A percentile compares a stretch with the other conserved stretches of the same genome.
Conservation (phyloP, 139 green algal species). For the Coelastrella sp. region DNA sequence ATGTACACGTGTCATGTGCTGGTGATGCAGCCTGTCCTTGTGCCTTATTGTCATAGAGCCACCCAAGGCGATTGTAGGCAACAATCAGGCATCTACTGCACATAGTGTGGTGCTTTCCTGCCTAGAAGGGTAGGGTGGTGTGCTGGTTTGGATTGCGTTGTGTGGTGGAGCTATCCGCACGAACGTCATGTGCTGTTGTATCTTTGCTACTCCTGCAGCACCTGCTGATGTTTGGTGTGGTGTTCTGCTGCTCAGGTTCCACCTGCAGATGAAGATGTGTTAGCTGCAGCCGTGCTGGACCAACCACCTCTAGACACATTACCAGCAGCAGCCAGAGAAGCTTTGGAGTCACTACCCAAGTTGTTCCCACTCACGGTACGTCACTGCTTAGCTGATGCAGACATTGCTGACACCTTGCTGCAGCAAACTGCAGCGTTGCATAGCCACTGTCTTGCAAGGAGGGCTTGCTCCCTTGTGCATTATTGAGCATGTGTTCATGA, state of each 20-base stretch:
- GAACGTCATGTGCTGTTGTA: too few species aligned
- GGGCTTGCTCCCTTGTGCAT: too few species aligned
- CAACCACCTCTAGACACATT: neutral
- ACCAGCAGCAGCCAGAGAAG: neutral
- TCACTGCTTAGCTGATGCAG: neutral
- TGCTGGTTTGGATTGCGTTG: too few species aligned
- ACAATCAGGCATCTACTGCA: slow-evolving; percentile 1
- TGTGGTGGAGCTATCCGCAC: too few species aligned
- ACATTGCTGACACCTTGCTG: neutral
- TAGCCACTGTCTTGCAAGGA: too few species aligned
- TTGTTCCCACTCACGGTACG: slow-evolving; percentile 25
- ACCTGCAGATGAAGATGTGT: slow-evolving; percentile 7
- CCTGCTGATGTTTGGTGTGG: neutral
- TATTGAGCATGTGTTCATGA: too few species aligned
- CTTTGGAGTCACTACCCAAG: slow-evolving; percentile 8
- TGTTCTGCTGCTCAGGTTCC: slow-evolving; percentile 13
- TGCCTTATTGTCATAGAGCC: neutral
- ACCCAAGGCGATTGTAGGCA: too few species aligned
- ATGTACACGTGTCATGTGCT: too few species aligned
- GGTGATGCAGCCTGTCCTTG: too few species aligned
- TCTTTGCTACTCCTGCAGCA: too few species aligned
- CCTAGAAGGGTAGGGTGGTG: too few species aligned
- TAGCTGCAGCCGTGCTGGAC: slow-evolving; percentile 47
- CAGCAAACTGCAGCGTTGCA: neutral
- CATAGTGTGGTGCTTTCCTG: too few species aligned